Evolutionary conservation across 2,329 filamentous ascomycete genomes (phyloP).

Genomic region (Microsporum ferrugineum): DNA sequence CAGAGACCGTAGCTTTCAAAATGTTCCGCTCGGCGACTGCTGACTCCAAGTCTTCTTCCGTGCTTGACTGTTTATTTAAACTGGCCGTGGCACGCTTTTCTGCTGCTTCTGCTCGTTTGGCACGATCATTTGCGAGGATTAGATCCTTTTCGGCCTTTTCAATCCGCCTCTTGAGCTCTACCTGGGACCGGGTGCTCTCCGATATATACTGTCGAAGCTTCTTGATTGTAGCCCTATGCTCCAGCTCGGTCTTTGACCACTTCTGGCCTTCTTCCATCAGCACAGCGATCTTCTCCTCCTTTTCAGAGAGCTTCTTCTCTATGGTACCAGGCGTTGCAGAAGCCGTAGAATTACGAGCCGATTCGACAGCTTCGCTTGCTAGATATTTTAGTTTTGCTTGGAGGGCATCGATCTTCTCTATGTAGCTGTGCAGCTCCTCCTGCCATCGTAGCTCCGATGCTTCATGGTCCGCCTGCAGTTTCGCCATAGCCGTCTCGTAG

Average conservation of each 20-base stretch:
- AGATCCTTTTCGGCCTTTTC: constrained; percentile 48
- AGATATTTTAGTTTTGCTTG: constrained; percentile 86
- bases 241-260: constrained; percentile 74
- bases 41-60: constrained; percentile 47
- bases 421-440: constrained; percentile 70
- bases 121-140: constrained; percentile 41
- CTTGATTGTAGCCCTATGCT: constrained; percentile 71
- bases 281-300: constrained; percentile 78
- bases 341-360: constrained; percentile 58
- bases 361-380: constrained; percentile 64
- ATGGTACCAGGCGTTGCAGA: constrained; percentile 51
- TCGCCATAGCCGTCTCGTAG: constrained; percentile 37
- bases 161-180: constrained; percentile 44
- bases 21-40: constrained; percentile 53
- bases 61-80: constrained; percentile 40
- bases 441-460: constrained; percentile 51
- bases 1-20: constrained; percentile 54
- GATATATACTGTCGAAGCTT: constrained; percentile 50
- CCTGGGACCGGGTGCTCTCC: constrained; percentile 42
- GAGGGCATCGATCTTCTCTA: constrained; percentile 83
- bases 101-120: constrained; percentile 48
- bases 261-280: constrained; percentile 88
- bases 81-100: constrained; percentile 47
- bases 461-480: constrained; percentile 41
- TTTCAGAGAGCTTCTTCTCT: constrained; percentile 75